Conservation (phyloP, 148 eudicot genomes). For the Nyssa sinensis region DNA sequence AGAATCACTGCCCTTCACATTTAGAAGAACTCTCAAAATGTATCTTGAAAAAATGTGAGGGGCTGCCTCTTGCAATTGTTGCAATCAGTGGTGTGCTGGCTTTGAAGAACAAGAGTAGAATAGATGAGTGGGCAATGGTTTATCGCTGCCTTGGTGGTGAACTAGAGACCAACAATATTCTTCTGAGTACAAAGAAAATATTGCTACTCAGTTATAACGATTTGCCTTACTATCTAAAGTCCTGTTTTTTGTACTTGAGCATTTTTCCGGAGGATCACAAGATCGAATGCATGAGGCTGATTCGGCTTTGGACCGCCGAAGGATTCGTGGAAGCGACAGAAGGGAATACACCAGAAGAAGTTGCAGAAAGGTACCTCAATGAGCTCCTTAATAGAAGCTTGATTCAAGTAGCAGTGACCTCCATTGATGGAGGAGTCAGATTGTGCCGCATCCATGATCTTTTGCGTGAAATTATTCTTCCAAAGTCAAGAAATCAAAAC, state of each 20-base stretch:
- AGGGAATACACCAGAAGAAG: background rate
- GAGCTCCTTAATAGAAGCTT: background rate
- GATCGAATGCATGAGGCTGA: background rate
- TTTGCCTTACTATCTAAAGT: conserved; percentile 8
- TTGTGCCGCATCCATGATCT: background rate
- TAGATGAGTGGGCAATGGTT: background rate
- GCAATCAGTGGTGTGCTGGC: background rate
- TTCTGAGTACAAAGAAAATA: background rate
- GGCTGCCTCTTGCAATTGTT: background rate
- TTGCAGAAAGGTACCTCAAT: background rate
- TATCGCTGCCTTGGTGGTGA: background rate
- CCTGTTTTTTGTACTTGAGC: conserved; percentile 11
- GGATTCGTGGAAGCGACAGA: background rate
- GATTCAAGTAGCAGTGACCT: background rate
- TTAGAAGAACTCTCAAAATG: background rate
- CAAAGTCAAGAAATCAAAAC: background rate
- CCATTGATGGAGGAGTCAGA: background rate
- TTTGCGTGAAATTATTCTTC: background rate
- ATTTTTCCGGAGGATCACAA: conserved; percentile 7
- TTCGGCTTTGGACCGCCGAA: conserved; percentile 15
- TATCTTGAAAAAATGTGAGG: background rate
- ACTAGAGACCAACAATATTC: background rate
- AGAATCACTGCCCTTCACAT: background rate
- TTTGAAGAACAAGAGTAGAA: background rate
- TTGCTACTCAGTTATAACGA: background rate